Evolutionary conservation across 2,329 filamentous ascomycete species (phyloP).

Genomic region (Cordyceps fumosorosea): DNA sequence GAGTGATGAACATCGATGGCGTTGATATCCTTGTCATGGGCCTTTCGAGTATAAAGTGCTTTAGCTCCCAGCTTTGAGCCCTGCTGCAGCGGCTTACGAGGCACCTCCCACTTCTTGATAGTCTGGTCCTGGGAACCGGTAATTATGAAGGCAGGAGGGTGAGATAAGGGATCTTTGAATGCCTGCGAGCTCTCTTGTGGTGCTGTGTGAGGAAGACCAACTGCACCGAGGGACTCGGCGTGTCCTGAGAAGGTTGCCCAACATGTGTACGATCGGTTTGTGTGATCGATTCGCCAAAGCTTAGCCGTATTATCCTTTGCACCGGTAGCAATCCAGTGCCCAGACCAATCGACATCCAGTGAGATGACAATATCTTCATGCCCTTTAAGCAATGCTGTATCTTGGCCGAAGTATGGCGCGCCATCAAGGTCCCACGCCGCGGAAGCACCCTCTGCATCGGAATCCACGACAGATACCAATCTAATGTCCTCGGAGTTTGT

Average conservation of each 20-base stretch:
- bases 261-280: slow-evolving; percentile 68
- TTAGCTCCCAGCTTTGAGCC: slow-evolving; percentile 48
- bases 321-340: slow-evolving; percentile 91
- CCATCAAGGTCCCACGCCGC: slow-evolving; percentile 20
- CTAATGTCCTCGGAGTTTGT: slow-evolving; percentile 94
- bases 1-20: slow-evolving; percentile 75
- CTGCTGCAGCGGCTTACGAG: slow-evolving; percentile 41
- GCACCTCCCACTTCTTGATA: slow-evolving; percentile 87
- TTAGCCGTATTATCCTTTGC: slow-evolving; percentile 95
- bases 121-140: slow-evolving; percentile 95
- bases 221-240: slow-evolving; percentile 86
- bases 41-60: slow-evolving; percentile 82
- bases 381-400: slow-evolving; percentile 77
- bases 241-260: slow-evolving; percentile 82
- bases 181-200: slow-evolving; percentile 65
- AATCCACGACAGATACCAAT: slow-evolving; percentile 64
- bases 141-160: slow-evolving; percentile 78
- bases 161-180: slow-evolving; percentile 63
- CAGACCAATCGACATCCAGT: slow-evolving; percentile 92
- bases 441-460: slow-evolving; percentile 19
- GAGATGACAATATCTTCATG: slow-evolving; percentile 96
- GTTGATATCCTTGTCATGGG: slow-evolving; percentile 98
- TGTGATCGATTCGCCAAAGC: slow-evolving; percentile 79
- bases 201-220: slow-evolving; percentile 67
- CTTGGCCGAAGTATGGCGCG: slow-evolving; percentile 74